Percentiles rank a stretch among this genome's conserved stretches.
These are phyloP conservation scores for Yamadazyma laniorum DNA, from an alignment of 805 yeast genomes.

Conservation along the genomic window DNA sequence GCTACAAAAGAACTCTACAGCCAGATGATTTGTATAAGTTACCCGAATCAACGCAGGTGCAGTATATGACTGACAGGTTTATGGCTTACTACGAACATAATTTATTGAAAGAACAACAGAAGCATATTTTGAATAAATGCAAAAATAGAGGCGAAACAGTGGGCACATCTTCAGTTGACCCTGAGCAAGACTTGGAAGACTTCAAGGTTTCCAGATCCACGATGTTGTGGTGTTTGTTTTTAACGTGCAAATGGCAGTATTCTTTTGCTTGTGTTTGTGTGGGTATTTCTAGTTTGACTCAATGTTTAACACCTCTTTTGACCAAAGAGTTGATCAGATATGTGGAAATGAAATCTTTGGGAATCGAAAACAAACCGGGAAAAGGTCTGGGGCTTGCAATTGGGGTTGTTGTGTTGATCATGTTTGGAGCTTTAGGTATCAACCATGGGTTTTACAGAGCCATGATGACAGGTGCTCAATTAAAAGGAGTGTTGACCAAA, in stretches of 20 bases:
- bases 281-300: constrained; percentile 24
- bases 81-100: constrained; percentile 19
- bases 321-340: constrained; percentile 35
- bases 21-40: constrained; percentile 56
- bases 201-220: constrained; percentile 26
- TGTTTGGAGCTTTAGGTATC: constrained; percentile 33
- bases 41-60: constrained; percentile 34
- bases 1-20: constrained; percentile 69
- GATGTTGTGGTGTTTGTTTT: constrained; percentile 6
- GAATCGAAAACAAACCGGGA: constrained; percentile 25
- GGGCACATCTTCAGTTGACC: constrained; percentile 18
- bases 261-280: constrained; percentile 26
- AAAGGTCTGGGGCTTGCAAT: constrained; percentile 42
- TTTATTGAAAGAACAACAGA: constrained; percentile 21
- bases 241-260: constrained; percentile 12
- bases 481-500: constrained; percentile 68
- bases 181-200: constrained; percentile 29
- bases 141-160: constrained; percentile 26
- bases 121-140: constrained; percentile 24
- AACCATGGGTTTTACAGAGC: constrained; percentile 66
- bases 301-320: constrained; percentile 35
- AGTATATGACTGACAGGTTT: constrained; percentile 29
- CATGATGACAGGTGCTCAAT: constrained; percentile 65
- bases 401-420: constrained; percentile 33
- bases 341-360: constrained; percentile 29